Conservation (phyloP, 2,329 filamentous ascomycete genomes). For the Alternaria dauci region DNA sequence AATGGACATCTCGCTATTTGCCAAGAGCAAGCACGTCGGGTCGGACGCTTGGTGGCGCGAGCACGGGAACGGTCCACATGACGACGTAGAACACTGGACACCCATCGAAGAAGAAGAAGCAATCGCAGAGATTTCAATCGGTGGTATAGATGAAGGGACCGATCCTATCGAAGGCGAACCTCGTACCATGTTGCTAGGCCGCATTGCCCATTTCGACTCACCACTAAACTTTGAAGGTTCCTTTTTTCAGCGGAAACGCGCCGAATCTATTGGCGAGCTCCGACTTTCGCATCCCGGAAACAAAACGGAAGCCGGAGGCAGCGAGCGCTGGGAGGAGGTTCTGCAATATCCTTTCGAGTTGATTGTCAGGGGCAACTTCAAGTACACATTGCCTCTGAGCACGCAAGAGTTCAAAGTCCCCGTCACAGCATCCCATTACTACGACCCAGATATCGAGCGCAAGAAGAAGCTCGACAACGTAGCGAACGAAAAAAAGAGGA, state of each 20-base stretch:
- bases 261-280: slow-evolving; percentile 81
- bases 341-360: slow-evolving; percentile 92
- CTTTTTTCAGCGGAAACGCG: slow-evolving; percentile 77
- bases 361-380: slow-evolving; percentile 88
- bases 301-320: slow-evolving; percentile 81
- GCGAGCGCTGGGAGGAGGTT: slow-evolving; percentile 87
- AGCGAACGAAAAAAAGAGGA: slow-evolving; percentile 19
- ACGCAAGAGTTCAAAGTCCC: slow-evolving; percentile 62
- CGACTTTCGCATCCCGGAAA: slow-evolving; percentile 86
- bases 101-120: slow-evolving; percentile 24
- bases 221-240: slow-evolving; percentile 89
- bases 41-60: slow-evolving; percentile 57
- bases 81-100: slow-evolving; percentile 40
- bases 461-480: slow-evolving; percentile 35
- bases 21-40: slow-evolving; percentile 90
- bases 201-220: slow-evolving; percentile 85
- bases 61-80: slow-evolving; percentile 37
- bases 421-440: slow-evolving; percentile 52
- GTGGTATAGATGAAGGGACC: slow-evolving; percentile 60
- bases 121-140: slow-evolving; percentile 12
- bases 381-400: slow-evolving; percentile 74
- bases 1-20: slow-evolving; percentile 91
- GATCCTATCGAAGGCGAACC: slow-evolving; percentile 71
- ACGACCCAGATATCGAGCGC: slow-evolving; percentile 48
- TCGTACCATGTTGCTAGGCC: slow-evolving; percentile 91